Evolutionary conservation across 306 rosid genomes (phyloP), one percentile per base, ranked within the genome.

Genomic region (Fragaria iinumae): DNA sequence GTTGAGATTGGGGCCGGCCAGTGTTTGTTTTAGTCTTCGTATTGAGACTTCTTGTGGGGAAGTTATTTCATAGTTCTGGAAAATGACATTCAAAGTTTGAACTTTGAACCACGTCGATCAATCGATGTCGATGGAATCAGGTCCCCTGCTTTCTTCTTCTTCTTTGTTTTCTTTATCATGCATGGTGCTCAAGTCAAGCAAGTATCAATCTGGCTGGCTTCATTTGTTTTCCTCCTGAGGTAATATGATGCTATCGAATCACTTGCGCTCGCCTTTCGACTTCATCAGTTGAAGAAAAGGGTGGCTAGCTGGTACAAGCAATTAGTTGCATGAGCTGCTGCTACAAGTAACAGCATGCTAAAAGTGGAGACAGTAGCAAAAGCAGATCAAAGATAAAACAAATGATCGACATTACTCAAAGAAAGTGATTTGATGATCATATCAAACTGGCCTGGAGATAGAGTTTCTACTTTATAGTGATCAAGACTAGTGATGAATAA

Each of bases 11-110:
- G 57, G 57, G 23, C 57, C 57, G 57, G 23, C 57, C 57, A 52
- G 20, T 52, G 57, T 18, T 20, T 20, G 25, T 53, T 20, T 8
- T 7, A 20, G 59, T 53, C 59, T 53, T 53, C 59, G 59, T 53
- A 1, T 20, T 20, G 25, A 53, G 59, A 53, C 41, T 38, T 38
- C 59, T 18, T 6, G 59, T 18, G 25, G 59, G 23, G 2, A 53
- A 18, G 11, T 7, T 2, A 12, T 53, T 53, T 53, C 59, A 18
- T 62, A 6, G 20, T 29, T 62, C n/a, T 16, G 7, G 67, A 63
- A 29, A 63, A 63, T 32, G 43, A 63, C 67, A 32, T 63, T 63
- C 67, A 63, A 63, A 63, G 67, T 63, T 14, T 63, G 67, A 12
- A 23, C 16, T 5, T 41, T 8, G 44, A 10, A 9, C 29, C 3